These are phyloP conservation scores for Fusarium sp. DNA, from an alignment of 2,329 filamentous ascomycete species.

Conservation along the genomic window DNA sequence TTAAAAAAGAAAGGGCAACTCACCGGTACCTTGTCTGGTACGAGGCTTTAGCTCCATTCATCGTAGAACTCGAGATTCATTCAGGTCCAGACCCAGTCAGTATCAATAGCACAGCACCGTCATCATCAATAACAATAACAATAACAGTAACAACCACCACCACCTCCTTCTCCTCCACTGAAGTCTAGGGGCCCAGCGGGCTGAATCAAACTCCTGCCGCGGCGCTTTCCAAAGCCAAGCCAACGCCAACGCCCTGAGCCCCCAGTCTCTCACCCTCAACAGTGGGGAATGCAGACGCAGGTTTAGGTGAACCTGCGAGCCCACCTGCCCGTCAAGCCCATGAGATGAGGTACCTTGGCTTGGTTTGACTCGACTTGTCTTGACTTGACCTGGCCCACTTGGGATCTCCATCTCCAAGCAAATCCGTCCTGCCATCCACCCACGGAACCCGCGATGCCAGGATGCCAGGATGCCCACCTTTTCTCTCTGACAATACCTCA, in stretches of 20 bases:
- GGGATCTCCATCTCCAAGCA: conserved; percentile 34
- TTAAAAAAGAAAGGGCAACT: conserved; percentile 20
- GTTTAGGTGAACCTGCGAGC: background rate
- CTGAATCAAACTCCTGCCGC: conserved; percentile 40
- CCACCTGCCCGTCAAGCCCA: background rate
- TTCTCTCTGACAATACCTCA: conserved; percentile 32
- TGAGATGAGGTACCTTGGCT: conserved; percentile 1
- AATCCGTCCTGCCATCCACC: background rate
- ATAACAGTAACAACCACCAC: background rate
- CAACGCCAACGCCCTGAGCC: conserved; percentile 14
- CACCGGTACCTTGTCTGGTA: background rate
- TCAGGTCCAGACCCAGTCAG: background rate
- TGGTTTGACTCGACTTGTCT: conserved; percentile 2
- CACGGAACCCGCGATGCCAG: conserved; percentile 2
- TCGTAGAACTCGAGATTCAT: background rate
- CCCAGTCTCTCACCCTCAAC: conserved; percentile 10
- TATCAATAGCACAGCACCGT: background rate
- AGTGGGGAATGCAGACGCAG: background rate
- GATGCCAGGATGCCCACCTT: conserved; percentile 6
- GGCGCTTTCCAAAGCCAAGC: conserved; percentile 37
- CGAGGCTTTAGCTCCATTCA: conserved; percentile 26
- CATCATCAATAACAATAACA: background rate
- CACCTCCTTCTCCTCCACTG: conserved; percentile 9
- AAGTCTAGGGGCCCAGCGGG: conserved; percentile 29
- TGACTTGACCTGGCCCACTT: conserved; percentile 20